These are phyloP conservation scores for Corynespora cassiicola DNA, from an alignment of 2,329 filamentous ascomycete genomes.

Conservation along the genomic window DNA sequence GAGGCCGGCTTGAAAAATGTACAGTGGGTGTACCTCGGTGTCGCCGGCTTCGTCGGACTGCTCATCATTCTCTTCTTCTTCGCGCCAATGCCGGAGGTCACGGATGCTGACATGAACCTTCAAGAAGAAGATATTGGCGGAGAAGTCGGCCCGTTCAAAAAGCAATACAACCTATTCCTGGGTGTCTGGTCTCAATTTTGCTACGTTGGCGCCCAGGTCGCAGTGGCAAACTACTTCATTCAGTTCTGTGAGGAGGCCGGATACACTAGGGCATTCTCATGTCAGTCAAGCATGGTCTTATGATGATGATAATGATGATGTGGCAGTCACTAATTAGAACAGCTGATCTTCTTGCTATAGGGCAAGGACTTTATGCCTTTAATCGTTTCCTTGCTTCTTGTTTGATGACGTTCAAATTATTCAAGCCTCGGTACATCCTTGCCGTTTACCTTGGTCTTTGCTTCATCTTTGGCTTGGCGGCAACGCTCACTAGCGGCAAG, in stretches of 20 bases:
- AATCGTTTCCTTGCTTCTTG: constrained; percentile 18
- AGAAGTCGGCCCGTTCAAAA: constrained; percentile 15
- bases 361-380: constrained; percentile 18
- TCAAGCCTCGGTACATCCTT: constrained; percentile 53
- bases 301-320: not conserved
- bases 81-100: constrained; percentile 63
- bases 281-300: constrained; percentile 8
- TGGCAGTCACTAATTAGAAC: not conserved
- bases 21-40: constrained; percentile 67
- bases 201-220: constrained; percentile 65
- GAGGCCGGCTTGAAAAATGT: constrained; percentile 55
- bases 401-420: constrained; percentile 14
- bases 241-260: constrained; percentile 20
- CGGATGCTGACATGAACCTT: constrained; percentile 60
- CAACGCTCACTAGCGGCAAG: constrained; percentile 13
- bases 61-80: constrained; percentile 64
- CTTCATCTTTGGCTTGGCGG: constrained; percentile 19
- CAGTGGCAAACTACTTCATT: constrained; percentile 53
- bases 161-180: constrained; percentile 46
- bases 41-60: constrained; percentile 61
- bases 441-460: constrained; percentile 13
- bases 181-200: constrained; percentile 61
- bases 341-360: constrained; percentile 21
- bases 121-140: constrained; percentile 33
- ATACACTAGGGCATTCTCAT: constrained; percentile 12